Evolutionary conservation across 306 rosid species (phyloP).

Genomic region (apple (Malus domestica)): ASM211411v1 NC_041804.1:20372501-20373000

Average conservation of each 20-base stretch:
- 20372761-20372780: too few species aligned
- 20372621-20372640: neutral
- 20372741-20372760: neutral
- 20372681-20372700: neutral
- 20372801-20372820: neutral
- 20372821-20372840: neutral
- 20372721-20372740: neutral
- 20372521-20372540: too few species aligned
- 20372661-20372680: neutral
- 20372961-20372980: neutral
- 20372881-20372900: neutral
- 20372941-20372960: neutral
- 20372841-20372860: neutral
- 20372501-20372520: too few species aligned
- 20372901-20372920: neutral
- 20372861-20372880: neutral
- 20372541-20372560: too few species aligned
- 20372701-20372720: neutral
- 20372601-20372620: too few species aligned
- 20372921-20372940: neutral
- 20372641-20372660: neutral
- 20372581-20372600: too few species aligned
- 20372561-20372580: too few species aligned
- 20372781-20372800: constrained; percentile 5
- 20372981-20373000: neutral